Conservation (phyloP, 129 eudicot genomes). For the Pseudognaphalium luteoalbum region DNA sequence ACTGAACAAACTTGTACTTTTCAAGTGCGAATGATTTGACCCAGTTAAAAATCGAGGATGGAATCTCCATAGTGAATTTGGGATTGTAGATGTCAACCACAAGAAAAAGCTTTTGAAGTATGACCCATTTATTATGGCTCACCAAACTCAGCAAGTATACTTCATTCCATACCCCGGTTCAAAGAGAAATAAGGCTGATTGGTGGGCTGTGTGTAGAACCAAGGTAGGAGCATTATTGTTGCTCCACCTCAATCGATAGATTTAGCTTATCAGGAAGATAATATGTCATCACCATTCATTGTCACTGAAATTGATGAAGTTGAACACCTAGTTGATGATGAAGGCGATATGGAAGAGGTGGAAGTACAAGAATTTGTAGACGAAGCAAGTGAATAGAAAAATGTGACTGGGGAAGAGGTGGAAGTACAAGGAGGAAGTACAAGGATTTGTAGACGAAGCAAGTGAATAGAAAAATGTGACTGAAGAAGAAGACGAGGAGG, state of each 20-base stretch:
- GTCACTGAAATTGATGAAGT: slow-evolving; percentile 5
- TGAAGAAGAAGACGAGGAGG: background rate
- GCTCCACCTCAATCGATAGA: slow-evolving; percentile 4
- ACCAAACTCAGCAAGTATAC: slow-evolving; percentile 4
- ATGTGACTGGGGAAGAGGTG: no score
- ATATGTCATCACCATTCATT: background rate
- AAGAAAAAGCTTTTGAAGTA: no score
- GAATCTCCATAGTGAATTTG: slow-evolving; percentile 7
- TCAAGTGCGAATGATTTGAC: slow-evolving; percentile 17
- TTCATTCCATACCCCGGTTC: background rate
- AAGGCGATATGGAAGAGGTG: no score
- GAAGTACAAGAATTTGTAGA: no score
- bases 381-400: background rate
- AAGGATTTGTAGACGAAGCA: no score
- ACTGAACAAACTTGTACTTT: background rate
- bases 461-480: no score
- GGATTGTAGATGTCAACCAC: background rate
- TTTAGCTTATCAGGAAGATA: slow-evolving; percentile 2
- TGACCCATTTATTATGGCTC: no score
- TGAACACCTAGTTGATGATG: background rate
- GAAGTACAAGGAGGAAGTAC: no score
- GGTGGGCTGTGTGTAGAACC: slow-evolving; percentile 10
- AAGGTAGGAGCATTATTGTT: slow-evolving; percentile 14
- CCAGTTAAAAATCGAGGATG: slow-evolving; percentile 3
- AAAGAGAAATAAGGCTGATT: slow-evolving; percentile 6